phyloP scores from a whole-genome alignment of 441 rosid species.

The Erodium trifolium region DNA sequence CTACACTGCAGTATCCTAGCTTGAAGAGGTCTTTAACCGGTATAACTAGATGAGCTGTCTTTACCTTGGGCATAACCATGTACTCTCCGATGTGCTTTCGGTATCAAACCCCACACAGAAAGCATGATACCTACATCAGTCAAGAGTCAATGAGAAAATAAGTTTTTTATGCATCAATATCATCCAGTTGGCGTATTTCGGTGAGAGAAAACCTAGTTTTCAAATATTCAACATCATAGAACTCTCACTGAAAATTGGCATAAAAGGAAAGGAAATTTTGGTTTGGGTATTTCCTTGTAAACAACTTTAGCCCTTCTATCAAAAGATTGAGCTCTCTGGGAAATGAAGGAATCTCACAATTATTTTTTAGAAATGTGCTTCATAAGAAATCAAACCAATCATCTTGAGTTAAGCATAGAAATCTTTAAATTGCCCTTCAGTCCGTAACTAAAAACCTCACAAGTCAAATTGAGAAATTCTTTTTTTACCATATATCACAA shows the following conservation, averaged over 20 bases:
- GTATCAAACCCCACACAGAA: constrained; percentile 92
- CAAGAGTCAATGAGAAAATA: constrained; percentile 23
- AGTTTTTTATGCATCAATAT: constrained; percentile 4
- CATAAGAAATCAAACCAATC: constrained; percentile 2
- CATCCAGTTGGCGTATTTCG: constrained; percentile 1
- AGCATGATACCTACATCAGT: constrained; percentile 83
- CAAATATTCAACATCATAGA: background rate
- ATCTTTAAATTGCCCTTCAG: background rate
- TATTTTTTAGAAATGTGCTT: background rate
- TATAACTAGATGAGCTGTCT: constrained; percentile 11
- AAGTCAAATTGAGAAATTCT: constrained; percentile 4
- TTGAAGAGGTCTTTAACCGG: constrained; percentile 7
- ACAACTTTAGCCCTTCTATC: background rate
- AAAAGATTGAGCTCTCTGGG: background rate
- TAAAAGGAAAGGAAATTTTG: constrained; percentile 1
- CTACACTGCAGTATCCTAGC: constrained; percentile 9
- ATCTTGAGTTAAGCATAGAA: constrained; percentile 2
- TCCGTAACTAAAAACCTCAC: background rate
- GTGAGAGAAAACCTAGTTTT: background rate
- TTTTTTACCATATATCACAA: constrained; percentile 82
- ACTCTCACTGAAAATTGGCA: background rate
- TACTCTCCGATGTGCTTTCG: constrained; percentile 67
- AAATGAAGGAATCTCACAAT: background rate
- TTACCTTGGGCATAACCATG: constrained; percentile 98
- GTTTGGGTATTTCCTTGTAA: background rate